A percentile compares a stretch with the other conserved stretches of the same genome.
phyloP scores from a whole-genome alignment of 176 grass and related monocot species.

The Oryza longistaminata region DNA sequence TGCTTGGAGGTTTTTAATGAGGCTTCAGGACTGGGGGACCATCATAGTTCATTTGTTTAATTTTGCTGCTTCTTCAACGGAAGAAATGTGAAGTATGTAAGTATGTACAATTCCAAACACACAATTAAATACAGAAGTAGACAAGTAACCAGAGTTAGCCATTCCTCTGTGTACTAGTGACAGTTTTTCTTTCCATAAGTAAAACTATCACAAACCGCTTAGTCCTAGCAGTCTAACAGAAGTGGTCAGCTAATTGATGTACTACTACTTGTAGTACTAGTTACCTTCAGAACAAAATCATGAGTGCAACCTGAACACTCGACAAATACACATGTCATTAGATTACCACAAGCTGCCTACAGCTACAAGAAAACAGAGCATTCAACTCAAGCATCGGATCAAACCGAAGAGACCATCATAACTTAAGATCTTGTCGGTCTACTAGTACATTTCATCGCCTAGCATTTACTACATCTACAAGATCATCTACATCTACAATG shows the following conservation, averaged over 20 bases:
- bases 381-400: neutral
- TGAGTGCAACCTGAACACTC: too few species aligned
- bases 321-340: neutral
- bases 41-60: neutral
- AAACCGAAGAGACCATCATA: neutral
- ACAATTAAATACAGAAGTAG: neutral
- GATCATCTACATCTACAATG: neutral
- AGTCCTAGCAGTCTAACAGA: too few species aligned
- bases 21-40: neutral
- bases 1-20: neutral
- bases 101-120: neutral
- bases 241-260: too few species aligned
- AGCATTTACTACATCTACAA: too few species aligned
- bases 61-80: neutral
- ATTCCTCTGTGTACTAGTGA: neutral
- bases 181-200: neutral
- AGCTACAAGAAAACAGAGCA: neutral
- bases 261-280: too few species aligned
- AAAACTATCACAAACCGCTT: too few species aligned
- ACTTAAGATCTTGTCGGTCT: neutral
- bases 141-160: too few species aligned
- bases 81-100: neutral
- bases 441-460: neutral
- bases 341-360: neutral
- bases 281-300: neutral